Base-by-base conservation (phyloP, 192 early-diverging fungal species). In the Umbelopsis sp. region DNA sequence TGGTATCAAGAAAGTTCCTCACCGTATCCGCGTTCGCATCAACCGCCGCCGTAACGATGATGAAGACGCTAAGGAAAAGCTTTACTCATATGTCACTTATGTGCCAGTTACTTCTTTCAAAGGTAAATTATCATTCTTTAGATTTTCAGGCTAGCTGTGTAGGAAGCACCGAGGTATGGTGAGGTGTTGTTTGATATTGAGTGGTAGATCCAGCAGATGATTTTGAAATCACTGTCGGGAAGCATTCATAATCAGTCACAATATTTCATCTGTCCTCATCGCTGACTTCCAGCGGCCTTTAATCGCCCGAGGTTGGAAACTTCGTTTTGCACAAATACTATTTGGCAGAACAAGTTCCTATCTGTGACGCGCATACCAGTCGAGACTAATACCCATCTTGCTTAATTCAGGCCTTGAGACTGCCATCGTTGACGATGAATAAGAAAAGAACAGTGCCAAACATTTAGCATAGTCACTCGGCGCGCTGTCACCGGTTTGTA, bases 11-110 rank as follows among this genome's bases (percentile, higher is more conserved):
- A 84, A 87, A 70, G 92, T 97, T 51, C 94, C 95, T 70, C 92
- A 94, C 94, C 92, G 96, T 80, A 91, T 99, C 78, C 95, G 97
- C 71, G 90, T 99, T 67, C 93, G 97, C 74, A 83, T 98, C 72
- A 81, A 95, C 78, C 93, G 97, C 84, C 92, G 92, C 82, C 92
- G 96, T 85, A 98, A 97, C 89, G 97, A 99, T 78, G 93, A 90
- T 78, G 97, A 99, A 82, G 90, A 93, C 74, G 93, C 93, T 80
- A 93, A 92, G 81, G 94, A 98, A 85, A 98, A 97, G 93, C 91
- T 99, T 58, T 99, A 95, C 92, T 95, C 97, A 72, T 86, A 90
- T 76, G 97, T 99, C 68, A 88, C 93, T 75, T 87, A 89, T 71
- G 97, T 99, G 52, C 90, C 91, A 41, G 88, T 92, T 73, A 82